A percentile compares a stretch with the other conserved stretches of the same genome.
phyloP scores from a whole-genome alignment of 495 filamentous ascomycete genomes.

The Aspergillus hancockii region DNA sequence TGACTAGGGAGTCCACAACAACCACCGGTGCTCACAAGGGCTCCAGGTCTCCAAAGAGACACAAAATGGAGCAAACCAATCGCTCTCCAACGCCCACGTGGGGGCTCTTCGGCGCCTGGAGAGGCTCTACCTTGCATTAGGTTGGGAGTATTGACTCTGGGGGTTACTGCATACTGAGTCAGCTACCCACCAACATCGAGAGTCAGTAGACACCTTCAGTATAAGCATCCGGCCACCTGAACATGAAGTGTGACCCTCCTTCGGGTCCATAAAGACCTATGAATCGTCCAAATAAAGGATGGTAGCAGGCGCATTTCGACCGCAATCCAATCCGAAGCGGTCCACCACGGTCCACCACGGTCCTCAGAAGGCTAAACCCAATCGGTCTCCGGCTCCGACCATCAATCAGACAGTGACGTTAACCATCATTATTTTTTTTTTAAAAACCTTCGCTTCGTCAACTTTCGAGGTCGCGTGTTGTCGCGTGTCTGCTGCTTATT shows the following conservation, averaged over 20 bases:
- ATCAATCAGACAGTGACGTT: not conserved
- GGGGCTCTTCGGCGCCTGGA: not conserved
- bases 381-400: not conserved
- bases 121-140: conserved; percentile 1
- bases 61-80: not conserved
- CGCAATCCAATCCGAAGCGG: no score
- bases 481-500: conserved; percentile 2
- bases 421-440: not conserved
- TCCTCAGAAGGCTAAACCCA: not conserved
- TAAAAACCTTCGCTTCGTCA: not conserved
- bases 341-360: conserved; percentile 1
- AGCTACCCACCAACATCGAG: not conserved
- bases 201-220: not conserved
- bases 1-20: not conserved
- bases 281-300: not conserved
- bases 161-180: not conserved
- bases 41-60: not conserved
- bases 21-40: not conserved
- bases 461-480: no score
- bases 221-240: not conserved
- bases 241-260: not conserved
- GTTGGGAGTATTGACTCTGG: not conserved
- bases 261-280: not conserved
- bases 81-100: not conserved
- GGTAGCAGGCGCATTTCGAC: no score